Evolutionary conservation across 148 eudicot genomes (phyloP), one percentile per base, ranked within the genome.

Genomic region (Vaccinium macrocarpon): DNA sequence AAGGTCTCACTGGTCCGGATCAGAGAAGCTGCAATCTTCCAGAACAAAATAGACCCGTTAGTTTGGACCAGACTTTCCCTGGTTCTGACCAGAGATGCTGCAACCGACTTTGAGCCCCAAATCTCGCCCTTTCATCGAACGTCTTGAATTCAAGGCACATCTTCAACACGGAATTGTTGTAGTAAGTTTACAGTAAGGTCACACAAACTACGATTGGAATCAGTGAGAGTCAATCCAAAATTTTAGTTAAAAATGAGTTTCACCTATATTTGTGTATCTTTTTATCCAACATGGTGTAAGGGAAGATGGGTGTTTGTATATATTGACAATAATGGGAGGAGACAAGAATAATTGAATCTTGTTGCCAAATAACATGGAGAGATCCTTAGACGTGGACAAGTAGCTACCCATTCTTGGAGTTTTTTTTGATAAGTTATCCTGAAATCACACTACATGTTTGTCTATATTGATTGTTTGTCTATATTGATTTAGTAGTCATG

Each of bases 381-480:
- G 97, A 94, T 92, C 95, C 97, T 93, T 77, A 90, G 92, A 91
- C 93, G 92, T 87, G 73, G 84, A 89, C 94, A 90, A 89, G 84
- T 61, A 46, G 83, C 90, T 61, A 46, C 82, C 90, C 91, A 88
- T 88, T 42, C 88, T 85, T 38, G 57, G 61, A 72, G 61, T 81
- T 52, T 51, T 78, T 15, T 64, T 61, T 21, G 11, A 82, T 82
- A 85, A 48, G 83, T 84, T 89, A 87, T 85, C 83, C 46, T 32
- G 7, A 61, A 77, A 7, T 11, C 51, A 51, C 4, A 78, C 16
- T 78, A 55, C 29, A 32, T 52, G 55, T 18, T 53, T 27, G 21
- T 16, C 2, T 25, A 2, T 35, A 35, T 35, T 35, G 38, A 35
- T 35, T 1, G 55, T 18, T 53, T 27, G 21, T 16, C 2, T 25